phyloP scores from a whole-genome alignment of 805 yeast genomes.

The Spathaspora hagerdaliae region DNA sequence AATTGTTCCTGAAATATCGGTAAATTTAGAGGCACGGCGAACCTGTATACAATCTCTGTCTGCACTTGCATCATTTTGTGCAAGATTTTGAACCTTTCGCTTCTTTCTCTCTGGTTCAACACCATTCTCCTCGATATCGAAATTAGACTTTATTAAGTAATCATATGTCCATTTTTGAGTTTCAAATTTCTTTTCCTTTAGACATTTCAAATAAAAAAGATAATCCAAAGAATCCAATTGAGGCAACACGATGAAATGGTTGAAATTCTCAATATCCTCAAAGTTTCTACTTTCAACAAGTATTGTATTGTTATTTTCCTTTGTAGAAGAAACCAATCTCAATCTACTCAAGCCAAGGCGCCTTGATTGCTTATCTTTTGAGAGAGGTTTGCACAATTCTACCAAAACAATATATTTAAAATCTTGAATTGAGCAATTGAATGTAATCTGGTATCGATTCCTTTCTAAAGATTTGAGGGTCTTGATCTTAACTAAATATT shows the following conservation, averaged over 20 bases:
- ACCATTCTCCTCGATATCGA: background rate
- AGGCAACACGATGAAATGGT: conserved; percentile 5
- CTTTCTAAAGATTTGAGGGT: background rate
- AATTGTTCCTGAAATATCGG: background rate
- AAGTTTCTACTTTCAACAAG: conserved; percentile 1
- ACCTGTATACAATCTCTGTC: background rate
- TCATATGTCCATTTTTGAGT: background rate
- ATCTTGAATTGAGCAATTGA: conserved; percentile 14
- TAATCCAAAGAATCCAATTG: background rate
- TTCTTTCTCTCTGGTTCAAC: background rate
- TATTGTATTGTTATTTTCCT: background rate
- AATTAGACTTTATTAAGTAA: background rate
- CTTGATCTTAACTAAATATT: conserved; percentile 22
- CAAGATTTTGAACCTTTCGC: background rate
- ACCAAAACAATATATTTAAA: conserved; percentile 20
- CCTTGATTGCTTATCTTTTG: background rate
- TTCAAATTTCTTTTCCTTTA: background rate
- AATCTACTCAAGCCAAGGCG: background rate
- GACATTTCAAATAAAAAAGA: background rate
- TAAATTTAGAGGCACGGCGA: background rate
- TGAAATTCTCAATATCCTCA: conserved; percentile 3
- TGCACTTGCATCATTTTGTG: background rate
- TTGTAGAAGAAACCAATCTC: background rate
- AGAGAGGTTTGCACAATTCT: conserved; percentile 17
- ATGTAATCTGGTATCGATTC: conserved; percentile 6